Conservation (phyloP, 352 stramenopile genomes). For the Pelagophyceae sp. region DNA sequence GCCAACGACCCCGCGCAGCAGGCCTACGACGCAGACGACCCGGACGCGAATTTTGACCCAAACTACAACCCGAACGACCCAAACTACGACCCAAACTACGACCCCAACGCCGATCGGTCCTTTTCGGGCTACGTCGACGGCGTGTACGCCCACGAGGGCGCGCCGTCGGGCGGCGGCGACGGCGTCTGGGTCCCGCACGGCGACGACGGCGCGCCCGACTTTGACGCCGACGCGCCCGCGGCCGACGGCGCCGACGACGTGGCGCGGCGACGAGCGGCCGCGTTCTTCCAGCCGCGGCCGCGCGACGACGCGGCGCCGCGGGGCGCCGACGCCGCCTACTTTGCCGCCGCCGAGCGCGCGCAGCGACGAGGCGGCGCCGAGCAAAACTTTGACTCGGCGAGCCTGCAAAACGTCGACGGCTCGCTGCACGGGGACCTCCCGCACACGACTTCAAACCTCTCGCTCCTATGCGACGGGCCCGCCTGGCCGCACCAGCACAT, state of each 20-base stretch:
- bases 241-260: neutral
- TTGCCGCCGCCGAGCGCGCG: too few relatives aligned
- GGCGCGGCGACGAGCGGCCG: too few relatives aligned
- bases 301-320: neutral
- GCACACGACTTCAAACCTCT: neutral
- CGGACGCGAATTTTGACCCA: too few relatives aligned
- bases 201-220: neutral
- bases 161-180: neutral
- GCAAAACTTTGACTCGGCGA: neutral
- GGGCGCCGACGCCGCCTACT: too few relatives aligned
- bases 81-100: too few relatives aligned
- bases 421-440: neutral
- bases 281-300: neutral
- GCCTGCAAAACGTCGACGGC: neutral
- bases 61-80: too few relatives aligned
- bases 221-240: neutral
- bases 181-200: neutral
- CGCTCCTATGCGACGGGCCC: neutral
- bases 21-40: neutral
- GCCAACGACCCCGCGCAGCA: too few relatives aligned
- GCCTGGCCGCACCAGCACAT: neutral
- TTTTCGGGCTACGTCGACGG: neutral
- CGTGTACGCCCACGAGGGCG: neutral
- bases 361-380: too few relatives aligned
- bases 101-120: neutral